Conservation (phyloP, 768 basidiomycete genomes). For the Pleurotus tuber-regium region DNA sequence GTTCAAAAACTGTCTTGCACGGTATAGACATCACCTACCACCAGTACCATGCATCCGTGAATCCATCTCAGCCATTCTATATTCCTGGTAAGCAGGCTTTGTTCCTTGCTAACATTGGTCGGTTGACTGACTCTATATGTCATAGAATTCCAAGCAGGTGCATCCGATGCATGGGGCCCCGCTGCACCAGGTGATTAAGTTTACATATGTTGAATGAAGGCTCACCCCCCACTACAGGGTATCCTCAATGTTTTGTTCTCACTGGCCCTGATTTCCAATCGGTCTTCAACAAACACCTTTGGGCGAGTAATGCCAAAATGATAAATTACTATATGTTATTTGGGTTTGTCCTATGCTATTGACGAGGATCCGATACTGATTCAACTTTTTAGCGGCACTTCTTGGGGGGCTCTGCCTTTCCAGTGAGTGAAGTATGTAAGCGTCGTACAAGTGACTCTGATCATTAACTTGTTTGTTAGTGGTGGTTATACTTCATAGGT, state of each 20-base stretch:
- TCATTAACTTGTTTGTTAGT: background rate
- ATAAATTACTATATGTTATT: constrained; percentile 87
- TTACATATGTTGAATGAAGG: constrained; percentile 5
- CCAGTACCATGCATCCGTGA: constrained; percentile 52
- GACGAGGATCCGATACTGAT: background rate
- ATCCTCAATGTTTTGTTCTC: constrained; percentile 58
- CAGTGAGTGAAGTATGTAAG: constrained; percentile 70
- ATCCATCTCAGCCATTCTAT: constrained; percentile 63
- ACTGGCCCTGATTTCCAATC: constrained; percentile 75
- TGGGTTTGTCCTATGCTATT: constrained; percentile 41
- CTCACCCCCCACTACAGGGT: constrained; percentile 37
- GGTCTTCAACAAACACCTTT: constrained; percentile 76
- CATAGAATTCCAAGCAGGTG: constrained; percentile 66
- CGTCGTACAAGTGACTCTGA: background rate
- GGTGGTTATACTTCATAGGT: constrained; percentile 6
- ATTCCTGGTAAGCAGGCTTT: constrained; percentile 49
- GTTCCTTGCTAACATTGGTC: constrained; percentile 10
- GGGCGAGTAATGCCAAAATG: constrained; percentile 80
- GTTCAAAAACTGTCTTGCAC: constrained; percentile 65
- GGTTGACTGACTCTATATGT: background rate
- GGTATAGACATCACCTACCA: constrained; percentile 64
- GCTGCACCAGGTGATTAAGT: constrained; percentile 53
- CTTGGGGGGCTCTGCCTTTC: constrained; percentile 81
- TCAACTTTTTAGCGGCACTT: constrained; percentile 61
- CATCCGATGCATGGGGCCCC: constrained; percentile 82